Percentiles rank a stretch among this genome's conserved stretches.
Evolutionary conservation across 192 early-diverging fungal genomes (phyloP).

Genomic region (Pilaira anomala): DNA sequence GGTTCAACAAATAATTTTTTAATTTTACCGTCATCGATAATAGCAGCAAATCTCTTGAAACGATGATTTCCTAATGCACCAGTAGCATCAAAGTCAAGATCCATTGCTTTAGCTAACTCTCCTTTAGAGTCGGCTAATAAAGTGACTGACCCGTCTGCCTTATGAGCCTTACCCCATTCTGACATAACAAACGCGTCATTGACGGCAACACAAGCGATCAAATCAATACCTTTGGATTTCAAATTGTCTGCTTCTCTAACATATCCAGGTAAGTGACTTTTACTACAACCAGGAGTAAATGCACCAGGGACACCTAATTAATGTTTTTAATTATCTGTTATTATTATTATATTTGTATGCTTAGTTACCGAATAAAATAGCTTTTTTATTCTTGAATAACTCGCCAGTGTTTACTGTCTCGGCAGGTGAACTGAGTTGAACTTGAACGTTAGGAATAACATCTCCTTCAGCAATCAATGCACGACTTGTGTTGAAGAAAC

Average conservation of each 20-base stretch:
- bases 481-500: slow-evolving; percentile 11
- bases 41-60: slow-evolving; percentile 50
- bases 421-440: slow-evolving; percentile 42
- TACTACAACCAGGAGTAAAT: slow-evolving; percentile 65
- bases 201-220: slow-evolving; percentile 50
- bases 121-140: slow-evolving; percentile 55
- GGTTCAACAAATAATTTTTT: slow-evolving; percentile 39
- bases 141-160: slow-evolving; percentile 43
- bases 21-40: slow-evolving; percentile 42
- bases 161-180: slow-evolving; percentile 43
- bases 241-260: slow-evolving; percentile 43
- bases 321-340: too few species aligned
- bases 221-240: slow-evolving; percentile 49
- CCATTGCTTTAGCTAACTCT: slow-evolving; percentile 48
- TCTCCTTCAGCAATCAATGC: slow-evolving; percentile 28
- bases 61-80: slow-evolving; percentile 51
- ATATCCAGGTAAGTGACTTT: slow-evolving; percentile 57
- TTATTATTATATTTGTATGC: too few species aligned
- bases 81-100: slow-evolving; percentile 56
- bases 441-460: slow-evolving; percentile 22
- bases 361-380: slow-evolving; percentile 30
- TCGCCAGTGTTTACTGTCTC: slow-evolving; percentile 40
- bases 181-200: slow-evolving; percentile 62
- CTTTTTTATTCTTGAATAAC: slow-evolving; percentile 42
- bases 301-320: slow-evolving; percentile 50